phyloP scores from a whole-genome alignment of 2,329 filamentous ascomycete species.

The Clarireedia homoeocarpa region DNA sequence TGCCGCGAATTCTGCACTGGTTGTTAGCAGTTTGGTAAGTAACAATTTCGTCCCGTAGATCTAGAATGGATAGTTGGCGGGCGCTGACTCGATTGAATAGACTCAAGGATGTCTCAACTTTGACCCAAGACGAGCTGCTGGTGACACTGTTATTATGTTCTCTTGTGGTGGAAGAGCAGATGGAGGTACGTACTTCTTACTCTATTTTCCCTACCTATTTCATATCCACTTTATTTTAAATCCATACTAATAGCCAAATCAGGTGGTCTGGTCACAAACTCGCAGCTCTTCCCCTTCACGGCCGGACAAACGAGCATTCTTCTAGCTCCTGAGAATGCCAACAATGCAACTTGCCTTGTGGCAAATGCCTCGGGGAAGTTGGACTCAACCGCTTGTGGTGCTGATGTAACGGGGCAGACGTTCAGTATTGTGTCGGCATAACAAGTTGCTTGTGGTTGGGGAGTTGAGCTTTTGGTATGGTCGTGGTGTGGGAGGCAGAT shows the following conservation, averaged over 20 bases:
- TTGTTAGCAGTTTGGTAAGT: constrained; percentile 44
- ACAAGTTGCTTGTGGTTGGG: neutral
- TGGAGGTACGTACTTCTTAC: constrained; percentile 29
- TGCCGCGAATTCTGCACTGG: constrained; percentile 35
- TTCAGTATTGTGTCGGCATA: constrained; percentile 15
- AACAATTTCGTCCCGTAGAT: neutral
- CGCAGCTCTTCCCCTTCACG: constrained; percentile 41
- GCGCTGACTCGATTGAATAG: constrained; percentile 15
- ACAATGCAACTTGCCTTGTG: constrained; percentile 37
- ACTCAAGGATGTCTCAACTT: constrained; percentile 53
- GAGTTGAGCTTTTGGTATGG: neutral
- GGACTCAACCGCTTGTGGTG: constrained; percentile 17
- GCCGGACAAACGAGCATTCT: constrained; percentile 33
- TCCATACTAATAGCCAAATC: neutral
- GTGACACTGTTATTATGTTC: constrained; percentile 48
- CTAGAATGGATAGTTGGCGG: neutral
- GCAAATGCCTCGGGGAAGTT: constrained; percentile 21
- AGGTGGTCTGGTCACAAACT: constrained; percentile 31
- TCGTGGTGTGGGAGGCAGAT: neutral
- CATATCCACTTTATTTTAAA: neutral
- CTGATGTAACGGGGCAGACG: constrained; percentile 11
- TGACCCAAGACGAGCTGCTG: constrained; percentile 42
- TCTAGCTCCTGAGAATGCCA: constrained; percentile 38
- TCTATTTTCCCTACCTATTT: neutral
- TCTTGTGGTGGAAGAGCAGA: constrained; percentile 52